phyloP scores from a whole-genome alignment of 805 yeast genomes.

The Vanderwaltozyma polyspora region DNA sequence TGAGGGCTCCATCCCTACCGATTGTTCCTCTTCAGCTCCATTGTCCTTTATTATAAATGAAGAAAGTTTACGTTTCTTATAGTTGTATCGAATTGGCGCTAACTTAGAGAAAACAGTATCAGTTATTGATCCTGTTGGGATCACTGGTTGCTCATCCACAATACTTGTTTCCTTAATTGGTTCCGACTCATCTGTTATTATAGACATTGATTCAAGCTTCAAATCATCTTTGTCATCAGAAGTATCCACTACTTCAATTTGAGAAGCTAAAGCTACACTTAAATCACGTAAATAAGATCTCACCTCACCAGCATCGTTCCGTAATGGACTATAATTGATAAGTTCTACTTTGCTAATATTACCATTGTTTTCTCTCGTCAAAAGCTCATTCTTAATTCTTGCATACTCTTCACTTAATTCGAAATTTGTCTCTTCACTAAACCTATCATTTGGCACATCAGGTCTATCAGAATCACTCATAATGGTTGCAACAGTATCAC shows the following conservation, averaged over 20 bases:
- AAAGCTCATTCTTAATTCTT: not conserved
- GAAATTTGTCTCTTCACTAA: too few relatives aligned
- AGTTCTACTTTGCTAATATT: not conserved
- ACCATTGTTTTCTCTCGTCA: not conserved
- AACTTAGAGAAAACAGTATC: conserved; percentile 2
- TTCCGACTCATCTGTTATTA: not conserved
- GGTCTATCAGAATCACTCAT: too few relatives aligned
- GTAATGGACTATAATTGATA: not conserved
- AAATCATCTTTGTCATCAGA: conserved; percentile 1
- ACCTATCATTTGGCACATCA: too few relatives aligned
- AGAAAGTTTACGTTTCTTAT: conserved; percentile 5
- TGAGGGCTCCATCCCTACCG: too few relatives aligned
- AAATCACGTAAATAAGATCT: conserved; percentile 15
- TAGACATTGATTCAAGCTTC: conserved; percentile 1
- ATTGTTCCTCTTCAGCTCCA: too few relatives aligned
- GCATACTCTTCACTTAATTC: too few relatives aligned
- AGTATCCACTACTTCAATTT: conserved; percentile 3
- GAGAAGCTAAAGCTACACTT: conserved; percentile 15
- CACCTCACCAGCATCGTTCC: conserved; percentile 12
- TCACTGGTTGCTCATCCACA: not conserved
- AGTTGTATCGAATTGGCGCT: conserved; percentile 1
- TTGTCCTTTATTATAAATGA: conserved; percentile 4
- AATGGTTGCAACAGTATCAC: too few relatives aligned
- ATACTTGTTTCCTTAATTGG: not conserved
- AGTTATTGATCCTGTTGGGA: not conserved